These are phyloP conservation scores for Diplodia mutila DNA, from an alignment of 2,329 filamentous ascomycete genomes.

Conservation along the genomic window DNA sequence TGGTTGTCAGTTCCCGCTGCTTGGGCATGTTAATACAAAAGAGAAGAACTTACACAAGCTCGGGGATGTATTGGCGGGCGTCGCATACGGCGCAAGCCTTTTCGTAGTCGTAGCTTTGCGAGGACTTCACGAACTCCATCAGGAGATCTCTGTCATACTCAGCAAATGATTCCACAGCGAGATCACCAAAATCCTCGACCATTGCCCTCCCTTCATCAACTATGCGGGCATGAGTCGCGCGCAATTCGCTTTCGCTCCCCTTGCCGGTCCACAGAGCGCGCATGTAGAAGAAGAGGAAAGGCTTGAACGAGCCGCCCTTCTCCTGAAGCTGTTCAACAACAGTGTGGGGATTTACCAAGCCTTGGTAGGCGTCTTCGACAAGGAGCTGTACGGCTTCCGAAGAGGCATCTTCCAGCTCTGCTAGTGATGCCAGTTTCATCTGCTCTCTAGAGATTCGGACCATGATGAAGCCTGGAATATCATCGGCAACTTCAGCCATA, in stretches of 20 bases:
- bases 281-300: conserved; percentile 92
- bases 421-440: conserved; percentile 64
- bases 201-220: conserved; percentile 66
- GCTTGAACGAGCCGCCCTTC: conserved; percentile 60
- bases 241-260: conserved; percentile 51
- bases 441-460: conserved; percentile 79
- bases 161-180: conserved; percentile 84
- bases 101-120: conserved; percentile 87
- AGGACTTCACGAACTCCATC: conserved; percentile 84
- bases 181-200: conserved; percentile 84
- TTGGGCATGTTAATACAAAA: background rate
- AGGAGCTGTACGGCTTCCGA: conserved; percentile 83
- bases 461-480: conserved; percentile 86
- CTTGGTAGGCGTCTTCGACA: conserved; percentile 88
- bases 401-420: conserved; percentile 78
- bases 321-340: conserved; percentile 78
- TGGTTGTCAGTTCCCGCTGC: conserved; percentile 30
- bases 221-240: conserved; percentile 45
- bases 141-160: conserved; percentile 78
- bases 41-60: conserved; percentile 68
- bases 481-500: conserved; percentile 85
- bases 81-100: conserved; percentile 80
- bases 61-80: conserved; percentile 76
- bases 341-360: conserved; percentile 75
- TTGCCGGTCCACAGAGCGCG: conserved; percentile 82